Evolutionary conservation across 371 early-diverging fungal species (phyloP).

Genomic region (Rhizopus arrhizus): DNA sequence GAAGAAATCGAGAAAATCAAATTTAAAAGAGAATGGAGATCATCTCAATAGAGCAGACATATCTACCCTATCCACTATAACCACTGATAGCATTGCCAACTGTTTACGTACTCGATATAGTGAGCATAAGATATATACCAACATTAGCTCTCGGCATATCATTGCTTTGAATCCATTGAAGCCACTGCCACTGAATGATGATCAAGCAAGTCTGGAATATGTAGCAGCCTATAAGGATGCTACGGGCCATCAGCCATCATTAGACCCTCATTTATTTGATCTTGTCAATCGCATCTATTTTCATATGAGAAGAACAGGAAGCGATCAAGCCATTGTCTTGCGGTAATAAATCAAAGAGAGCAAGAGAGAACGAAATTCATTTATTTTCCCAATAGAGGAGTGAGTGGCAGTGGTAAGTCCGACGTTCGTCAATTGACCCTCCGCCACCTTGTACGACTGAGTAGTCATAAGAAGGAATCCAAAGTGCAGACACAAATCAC

Average conservation of each 20-base stretch:
- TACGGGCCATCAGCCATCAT: conserved; percentile 29
- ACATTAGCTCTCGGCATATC: conserved; percentile 63
- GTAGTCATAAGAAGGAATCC: conserved; percentile 78
- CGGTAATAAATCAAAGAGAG: conserved; percentile 33
- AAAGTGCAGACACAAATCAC: conserved; percentile 74
- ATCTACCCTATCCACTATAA: conserved; percentile 29
- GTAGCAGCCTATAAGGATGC: conserved; percentile 68
- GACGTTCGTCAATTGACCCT: conserved; percentile 66
- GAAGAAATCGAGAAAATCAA: conserved; percentile 25
- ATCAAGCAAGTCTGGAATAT: conserved; percentile 71
- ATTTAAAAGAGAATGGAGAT: neutral
- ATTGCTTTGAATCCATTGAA: conserved; percentile 61
- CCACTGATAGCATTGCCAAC: conserved; percentile 46
- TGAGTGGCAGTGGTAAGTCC: conserved; percentile 86
- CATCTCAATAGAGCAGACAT: conserved; percentile 28
- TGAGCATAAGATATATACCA: conserved; percentile 60
- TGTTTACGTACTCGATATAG: conserved; percentile 55
- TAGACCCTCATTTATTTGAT: conserved; percentile 85
- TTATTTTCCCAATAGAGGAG: conserved; percentile 65
- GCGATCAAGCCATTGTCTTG: conserved; percentile 73
- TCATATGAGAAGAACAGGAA: conserved; percentile 81
- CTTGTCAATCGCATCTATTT: conserved; percentile 66
- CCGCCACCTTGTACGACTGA: conserved; percentile 71
- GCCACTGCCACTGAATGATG: conserved; percentile 53
- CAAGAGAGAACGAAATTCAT: conserved; percentile 4